A percentile compares a stretch with the other conserved stretches of the same genome.
These are phyloP conservation scores for Ogataea naganishii DNA, from an alignment of 805 yeast species.

Conservation along the genomic window DNA sequence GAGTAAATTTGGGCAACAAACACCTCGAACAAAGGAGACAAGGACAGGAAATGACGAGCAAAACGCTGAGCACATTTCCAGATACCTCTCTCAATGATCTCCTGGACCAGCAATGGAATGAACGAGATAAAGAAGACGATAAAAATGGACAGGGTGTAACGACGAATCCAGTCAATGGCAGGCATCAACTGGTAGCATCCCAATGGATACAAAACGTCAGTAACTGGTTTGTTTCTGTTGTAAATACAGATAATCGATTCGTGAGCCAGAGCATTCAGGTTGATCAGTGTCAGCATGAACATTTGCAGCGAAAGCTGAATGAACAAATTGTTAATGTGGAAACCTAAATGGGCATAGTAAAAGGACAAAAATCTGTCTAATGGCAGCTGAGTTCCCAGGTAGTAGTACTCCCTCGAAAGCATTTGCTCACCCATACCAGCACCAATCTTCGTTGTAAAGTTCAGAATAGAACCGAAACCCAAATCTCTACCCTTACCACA, in stretches of 20 bases:
- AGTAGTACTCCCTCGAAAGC: slow-evolving; percentile 76
- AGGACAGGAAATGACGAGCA: slow-evolving; percentile 55
- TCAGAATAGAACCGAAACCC: slow-evolving; percentile 79
- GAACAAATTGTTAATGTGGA: slow-evolving; percentile 74
- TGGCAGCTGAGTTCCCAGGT: slow-evolving; percentile 73
- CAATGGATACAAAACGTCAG: slow-evolving; percentile 55
- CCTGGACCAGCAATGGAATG: slow-evolving; percentile 72
- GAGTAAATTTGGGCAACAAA: slow-evolving; percentile 77
- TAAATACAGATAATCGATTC: slow-evolving; percentile 64
- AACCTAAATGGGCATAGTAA: slow-evolving; percentile 83
- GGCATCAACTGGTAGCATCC: slow-evolving; percentile 74
- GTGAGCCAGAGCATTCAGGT: slow-evolving; percentile 65
- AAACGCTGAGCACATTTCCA: slow-evolving; percentile 69
- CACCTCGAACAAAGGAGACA: slow-evolving; percentile 78
- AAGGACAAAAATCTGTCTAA: slow-evolving; percentile 74
- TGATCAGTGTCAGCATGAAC: slow-evolving; percentile 61
- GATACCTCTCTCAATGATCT: slow-evolving; percentile 72
- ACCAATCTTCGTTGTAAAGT: slow-evolving; percentile 82
- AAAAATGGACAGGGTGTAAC: slow-evolving; percentile 73
- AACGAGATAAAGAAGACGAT: slow-evolving; percentile 76
- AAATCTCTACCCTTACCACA: slow-evolving; percentile 90
- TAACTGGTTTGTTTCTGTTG: slow-evolving; percentile 54
- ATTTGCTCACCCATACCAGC: slow-evolving; percentile 93
- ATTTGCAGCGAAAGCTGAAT: slow-evolving; percentile 68
- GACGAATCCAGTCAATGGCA: slow-evolving; percentile 72